These are phyloP conservation scores for Colletotrichum chlorophyti DNA, from an alignment of 2,329 filamentous ascomycete genomes.

Conservation along the genomic window DNA sequence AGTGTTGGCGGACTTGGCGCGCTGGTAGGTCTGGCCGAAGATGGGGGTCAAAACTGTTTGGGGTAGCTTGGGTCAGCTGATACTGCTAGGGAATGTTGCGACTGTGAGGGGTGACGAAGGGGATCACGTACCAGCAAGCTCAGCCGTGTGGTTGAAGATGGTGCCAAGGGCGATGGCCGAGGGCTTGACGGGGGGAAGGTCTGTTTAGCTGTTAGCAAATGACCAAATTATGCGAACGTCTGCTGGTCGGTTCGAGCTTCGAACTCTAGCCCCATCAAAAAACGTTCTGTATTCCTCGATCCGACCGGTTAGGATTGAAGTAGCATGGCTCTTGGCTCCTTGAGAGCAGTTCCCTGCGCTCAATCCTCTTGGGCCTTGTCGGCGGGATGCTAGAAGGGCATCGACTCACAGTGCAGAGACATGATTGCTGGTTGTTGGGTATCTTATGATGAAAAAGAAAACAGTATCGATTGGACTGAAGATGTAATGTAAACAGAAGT, in stretches of 20 bases:
- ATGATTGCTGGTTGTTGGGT: constrained; percentile 45
- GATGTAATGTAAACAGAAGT: not conserved
- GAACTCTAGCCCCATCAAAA: not conserved
- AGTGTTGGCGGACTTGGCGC: constrained; percentile 87
- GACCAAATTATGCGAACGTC: not conserved
- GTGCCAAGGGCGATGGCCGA: constrained; percentile 97
- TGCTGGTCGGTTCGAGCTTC: not conserved
- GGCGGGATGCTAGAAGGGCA: too few relatives aligned
- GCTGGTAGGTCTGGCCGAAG: constrained; percentile 94
- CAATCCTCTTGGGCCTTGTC: too few relatives aligned
- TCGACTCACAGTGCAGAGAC: constrained; percentile 65
- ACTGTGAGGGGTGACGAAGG: not conserved
- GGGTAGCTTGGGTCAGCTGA: not conserved
- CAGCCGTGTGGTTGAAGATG: constrained; percentile 91
- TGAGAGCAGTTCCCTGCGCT: too few relatives aligned
- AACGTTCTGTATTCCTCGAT: not conserved
- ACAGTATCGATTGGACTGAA: constrained; percentile 18
- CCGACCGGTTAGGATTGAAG: too few relatives aligned
- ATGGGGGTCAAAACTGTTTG: constrained; percentile 76
- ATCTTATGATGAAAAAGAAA: constrained; percentile 17
- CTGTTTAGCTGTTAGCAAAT: constrained; percentile 39
- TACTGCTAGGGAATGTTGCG: not conserved
- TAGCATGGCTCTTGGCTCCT: too few relatives aligned
- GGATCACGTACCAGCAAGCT: constrained; percentile 66
- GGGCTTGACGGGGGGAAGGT: constrained; percentile 84